phyloP scores from a whole-genome alignment of 129 eudicot species.

The Mikania micrantha region DNA sequence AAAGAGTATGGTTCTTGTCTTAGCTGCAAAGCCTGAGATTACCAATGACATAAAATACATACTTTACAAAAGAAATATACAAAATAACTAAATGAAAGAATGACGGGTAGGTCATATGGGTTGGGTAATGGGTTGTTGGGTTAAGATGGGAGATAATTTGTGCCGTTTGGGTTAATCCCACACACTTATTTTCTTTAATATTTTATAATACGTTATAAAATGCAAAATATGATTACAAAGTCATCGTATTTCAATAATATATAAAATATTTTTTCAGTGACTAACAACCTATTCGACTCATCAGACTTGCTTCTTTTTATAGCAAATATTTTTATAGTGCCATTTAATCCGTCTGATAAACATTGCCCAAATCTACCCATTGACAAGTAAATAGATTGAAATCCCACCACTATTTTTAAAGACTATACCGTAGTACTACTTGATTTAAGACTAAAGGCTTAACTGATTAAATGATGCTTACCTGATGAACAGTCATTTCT shows the following conservation, averaged over 20 bases:
- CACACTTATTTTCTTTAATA: not conserved
- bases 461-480: conserved; percentile 14
- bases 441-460: not conserved
- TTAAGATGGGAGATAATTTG: not conserved
- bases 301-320: not conserved
- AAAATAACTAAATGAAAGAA: not conserved
- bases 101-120: not conserved
- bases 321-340: not conserved
- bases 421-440: not conserved
- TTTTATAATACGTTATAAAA: not conserved
- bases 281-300: not conserved
- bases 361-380: not conserved
- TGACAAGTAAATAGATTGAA: not conserved
- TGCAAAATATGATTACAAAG: not conserved
- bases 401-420: not conserved
- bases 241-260: not conserved
- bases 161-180: not conserved
- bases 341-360: not conserved
- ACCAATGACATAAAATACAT: not conserved
- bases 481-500: conserved; percentile 85
- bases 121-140: not conserved
- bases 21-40: conserved; percentile 71
- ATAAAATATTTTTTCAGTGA: not conserved
- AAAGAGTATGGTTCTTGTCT: conserved; percentile 68
- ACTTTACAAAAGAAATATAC: not conserved